Base-by-base conservation (phyloP, 495 filamentous ascomycete species). In the Penicillium antarcticum region DNA sequence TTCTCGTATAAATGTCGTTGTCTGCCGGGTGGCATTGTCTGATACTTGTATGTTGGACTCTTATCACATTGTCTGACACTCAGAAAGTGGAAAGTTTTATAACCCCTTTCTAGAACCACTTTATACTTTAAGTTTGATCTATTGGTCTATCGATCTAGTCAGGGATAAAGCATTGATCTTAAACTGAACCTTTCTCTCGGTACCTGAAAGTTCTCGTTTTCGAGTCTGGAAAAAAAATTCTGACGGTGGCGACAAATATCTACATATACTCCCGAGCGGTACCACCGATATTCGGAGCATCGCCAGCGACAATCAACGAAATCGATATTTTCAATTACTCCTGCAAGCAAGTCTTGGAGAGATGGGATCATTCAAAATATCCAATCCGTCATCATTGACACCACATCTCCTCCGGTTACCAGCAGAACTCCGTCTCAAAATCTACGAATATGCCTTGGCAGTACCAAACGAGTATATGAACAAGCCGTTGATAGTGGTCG, bases 391-490 rank as follows among this genome's bases (percentile, higher is more conserved):
- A 45, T 39, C n/a, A 26, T 34, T 21, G 35, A 21, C 46, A 18
- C 55, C 56, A 0, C 53, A 41, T 2, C 52, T 71, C 44, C 63
- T 70, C n/a, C 57, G 45, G 9, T 55, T 75, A n/a, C 72, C 68
- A 1, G 31, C 60, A 10, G 70, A 72, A 47, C 59, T 75, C 37
- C 73, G 71, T 12, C 58, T 72, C 29, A 67, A 69, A 36, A 75
- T 76, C 42, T 76, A 75, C 52, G 58, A 67, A 52, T 72, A 72
- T 39, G 70, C 70, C 10, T 51, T 72, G n/a, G 31, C 53, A 37
- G 56, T 62, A 6, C 69, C 58, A 42, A 70, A 74, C 52, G 65
- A 72, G 14, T 70, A 68, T 47, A 56, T 69, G 13, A 57, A 68
- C 42, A 67, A 59, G 12, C 63, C 70, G 0, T 34, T 68, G 42